A percentile compares a stretch with the other conserved stretches of the same genome.
These are phyloP conservation scores for Pleurotus djamor DNA, from an alignment of 768 basidiomycete genomes.

Conservation along the genomic window DNA sequence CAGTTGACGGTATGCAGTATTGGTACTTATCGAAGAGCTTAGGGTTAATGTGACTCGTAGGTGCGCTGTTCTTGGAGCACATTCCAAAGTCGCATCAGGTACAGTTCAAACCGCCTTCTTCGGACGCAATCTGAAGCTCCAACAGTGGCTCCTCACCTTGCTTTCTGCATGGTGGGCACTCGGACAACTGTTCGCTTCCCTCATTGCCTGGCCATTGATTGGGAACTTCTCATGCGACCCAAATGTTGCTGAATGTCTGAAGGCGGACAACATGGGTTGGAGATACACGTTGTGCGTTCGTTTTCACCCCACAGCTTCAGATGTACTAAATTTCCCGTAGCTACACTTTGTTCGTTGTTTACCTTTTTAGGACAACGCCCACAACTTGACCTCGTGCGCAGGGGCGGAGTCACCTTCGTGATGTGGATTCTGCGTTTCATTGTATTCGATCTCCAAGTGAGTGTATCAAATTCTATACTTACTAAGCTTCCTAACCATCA, in stretches of 20 bases:
- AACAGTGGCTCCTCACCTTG: slow-evolving; percentile 50
- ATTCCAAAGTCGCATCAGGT: slow-evolving; percentile 41
- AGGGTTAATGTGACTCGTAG: slow-evolving; percentile 13
- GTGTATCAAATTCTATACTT: background rate
- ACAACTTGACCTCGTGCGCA: slow-evolving; percentile 14
- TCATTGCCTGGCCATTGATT: slow-evolving; percentile 56
- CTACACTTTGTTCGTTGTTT: slow-evolving; percentile 34
- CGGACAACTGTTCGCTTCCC: slow-evolving; percentile 47
- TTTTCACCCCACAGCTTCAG: slow-evolving; percentile 3
- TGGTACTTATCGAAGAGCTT: background rate
- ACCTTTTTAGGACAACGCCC: background rate
- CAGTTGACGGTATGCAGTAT: slow-evolving; percentile 40
- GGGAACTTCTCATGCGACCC: slow-evolving; percentile 50
- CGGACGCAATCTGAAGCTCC: background rate
- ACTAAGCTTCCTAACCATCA: background rate
- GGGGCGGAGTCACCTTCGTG: slow-evolving; percentile 45
- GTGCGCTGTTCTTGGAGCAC: slow-evolving; percentile 43
- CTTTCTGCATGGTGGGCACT: slow-evolving; percentile 55
- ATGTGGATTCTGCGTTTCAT: slow-evolving; percentile 55
- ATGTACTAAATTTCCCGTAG: slow-evolving; percentile 16
- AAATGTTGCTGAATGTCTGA: slow-evolving; percentile 38
- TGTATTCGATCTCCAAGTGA: slow-evolving; percentile 56
- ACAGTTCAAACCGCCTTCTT: slow-evolving; percentile 1
- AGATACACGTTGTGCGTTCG: slow-evolving; percentile 46
- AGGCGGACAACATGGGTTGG: slow-evolving; percentile 59